Conservation (phyloP, 2,329 filamentous ascomycete species). For the Penicillium janthinellum region DNA sequence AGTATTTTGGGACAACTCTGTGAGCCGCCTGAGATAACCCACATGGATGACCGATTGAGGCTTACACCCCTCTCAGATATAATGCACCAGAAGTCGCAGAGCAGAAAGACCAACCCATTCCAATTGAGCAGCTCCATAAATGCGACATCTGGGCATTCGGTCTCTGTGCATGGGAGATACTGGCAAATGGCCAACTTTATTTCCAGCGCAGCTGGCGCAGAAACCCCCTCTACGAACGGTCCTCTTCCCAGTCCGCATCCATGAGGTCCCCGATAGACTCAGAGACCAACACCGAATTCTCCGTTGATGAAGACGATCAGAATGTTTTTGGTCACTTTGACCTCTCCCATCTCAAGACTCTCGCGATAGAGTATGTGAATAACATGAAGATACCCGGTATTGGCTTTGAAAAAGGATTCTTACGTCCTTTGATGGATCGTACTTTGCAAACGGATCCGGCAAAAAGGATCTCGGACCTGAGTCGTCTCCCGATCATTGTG, state of each 20-base stretch:
- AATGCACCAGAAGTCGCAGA: conserved; percentile 16
- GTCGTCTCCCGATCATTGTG: conserved; percentile 11
- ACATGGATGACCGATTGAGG: not conserved
- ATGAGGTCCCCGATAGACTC: not conserved
- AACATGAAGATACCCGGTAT: conserved; percentile 10
- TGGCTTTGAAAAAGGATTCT: conserved; percentile 15
- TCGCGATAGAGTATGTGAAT: conserved; percentile 7
- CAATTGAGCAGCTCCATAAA: conserved; percentile 16
- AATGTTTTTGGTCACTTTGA: conserved; percentile 8
- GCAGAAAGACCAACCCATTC: conserved; percentile 14
- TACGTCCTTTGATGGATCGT: conserved; percentile 9
- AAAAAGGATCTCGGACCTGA: conserved; percentile 11
- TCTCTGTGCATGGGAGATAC: conserved; percentile 19
- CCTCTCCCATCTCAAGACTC: conserved; percentile 1
- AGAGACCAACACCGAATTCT: not conserved
- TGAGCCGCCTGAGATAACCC: not conserved
- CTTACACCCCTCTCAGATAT: conserved; percentile 9
- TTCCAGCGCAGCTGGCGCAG: conserved; percentile 8
- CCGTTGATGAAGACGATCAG: not conserved
- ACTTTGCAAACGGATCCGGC: conserved; percentile 6
- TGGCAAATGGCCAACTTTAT: conserved; percentile 13
- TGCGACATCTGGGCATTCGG: conserved; percentile 23
- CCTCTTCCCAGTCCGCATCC: not conserved
- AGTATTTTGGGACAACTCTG: conserved; percentile 16
- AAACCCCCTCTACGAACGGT: not conserved